Percentiles rank a stretch among this genome's conserved stretches.
phyloP scores from a whole-genome alignment of 176 grass and related monocot species.

The Cenchrus fungigraminus region DNA sequence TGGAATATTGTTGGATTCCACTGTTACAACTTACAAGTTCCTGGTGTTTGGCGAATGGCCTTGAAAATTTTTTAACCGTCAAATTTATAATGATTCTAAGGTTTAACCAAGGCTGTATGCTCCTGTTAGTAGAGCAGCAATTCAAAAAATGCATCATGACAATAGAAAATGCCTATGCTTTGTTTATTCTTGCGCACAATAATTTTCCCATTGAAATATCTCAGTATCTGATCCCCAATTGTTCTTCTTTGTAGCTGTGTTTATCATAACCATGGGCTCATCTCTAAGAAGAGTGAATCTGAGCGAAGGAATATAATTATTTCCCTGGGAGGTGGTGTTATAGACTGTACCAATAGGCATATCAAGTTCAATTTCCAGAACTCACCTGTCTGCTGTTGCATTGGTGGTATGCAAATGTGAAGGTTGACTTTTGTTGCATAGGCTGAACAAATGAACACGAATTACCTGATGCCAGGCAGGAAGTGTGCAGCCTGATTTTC shows the following conservation, averaged over 20 bases:
- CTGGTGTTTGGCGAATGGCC: neutral
- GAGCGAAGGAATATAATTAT: neutral
- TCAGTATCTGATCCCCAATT: neutral
- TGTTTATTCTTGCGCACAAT: neutral
- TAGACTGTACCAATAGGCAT: conserved; percentile 15
- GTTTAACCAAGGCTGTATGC: neutral
- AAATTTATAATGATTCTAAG: neutral
- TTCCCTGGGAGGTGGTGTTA: neutral
- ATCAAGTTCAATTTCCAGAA: conserved; percentile 28
- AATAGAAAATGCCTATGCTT: neutral
- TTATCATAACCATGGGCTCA: neutral
- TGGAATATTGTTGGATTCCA: conserved; percentile 16
- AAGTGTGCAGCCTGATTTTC: conserved; percentile 10
- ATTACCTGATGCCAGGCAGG: neutral
- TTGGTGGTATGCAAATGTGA: conserved; percentile 1
- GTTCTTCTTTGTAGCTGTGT: neutral
- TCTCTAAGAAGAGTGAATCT: conserved; percentile 8
- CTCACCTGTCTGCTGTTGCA: neutral
- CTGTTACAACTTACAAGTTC: neutral
- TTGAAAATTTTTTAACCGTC: neutral
- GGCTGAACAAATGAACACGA: neutral
- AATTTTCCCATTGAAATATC: neutral
- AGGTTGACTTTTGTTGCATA: conserved; percentile 26
- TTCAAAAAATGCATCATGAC: neutral
- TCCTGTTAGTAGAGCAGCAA: neutral